Evolutionary conservation across 2,329 filamentous ascomycete genomes (phyloP).

Genomic region (Cadophora sp.): DNA sequence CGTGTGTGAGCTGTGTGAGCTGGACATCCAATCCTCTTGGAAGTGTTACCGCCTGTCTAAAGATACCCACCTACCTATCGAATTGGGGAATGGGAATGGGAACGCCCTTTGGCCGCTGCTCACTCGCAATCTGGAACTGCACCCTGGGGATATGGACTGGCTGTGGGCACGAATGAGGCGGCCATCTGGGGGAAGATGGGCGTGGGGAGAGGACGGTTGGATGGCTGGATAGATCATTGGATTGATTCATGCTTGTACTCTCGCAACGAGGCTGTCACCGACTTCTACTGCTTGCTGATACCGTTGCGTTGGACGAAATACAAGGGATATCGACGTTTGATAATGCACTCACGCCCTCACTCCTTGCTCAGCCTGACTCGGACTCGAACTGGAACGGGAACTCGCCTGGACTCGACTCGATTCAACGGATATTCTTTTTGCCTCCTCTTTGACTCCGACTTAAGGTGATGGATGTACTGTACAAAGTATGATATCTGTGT

Average conservation of each 20-base stretch:
- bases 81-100: not conserved
- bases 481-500: not conserved
- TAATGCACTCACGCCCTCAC: too few species aligned
- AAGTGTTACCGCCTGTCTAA: conserved; percentile 4
- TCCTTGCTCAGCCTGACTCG: not conserved
- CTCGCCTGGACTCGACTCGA: not conserved
- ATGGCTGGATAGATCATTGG: not conserved
- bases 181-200: not conserved
- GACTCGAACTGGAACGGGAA: not conserved
- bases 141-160: not conserved
- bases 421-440: not conserved
- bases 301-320: not conserved
- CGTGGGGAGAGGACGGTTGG: not conserved
- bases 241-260: not conserved
- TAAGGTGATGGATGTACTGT: not conserved
- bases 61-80: not conserved
- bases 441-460: not conserved
- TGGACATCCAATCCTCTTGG: conserved; percentile 7
- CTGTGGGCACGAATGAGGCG: conserved; percentile 1
- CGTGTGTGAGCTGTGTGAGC: conserved; percentile 6
- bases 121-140: conserved; percentile 1
- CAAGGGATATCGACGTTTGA: conserved; percentile 7
- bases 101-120: not conserved
- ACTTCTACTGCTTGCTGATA: too few species aligned
- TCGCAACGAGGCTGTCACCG: not conserved